Percentiles rank a stretch among this genome's conserved stretches.
phyloP scores from a whole-genome alignment of 208 protist species.

The Endotrypanum monterogeii region DNA sequence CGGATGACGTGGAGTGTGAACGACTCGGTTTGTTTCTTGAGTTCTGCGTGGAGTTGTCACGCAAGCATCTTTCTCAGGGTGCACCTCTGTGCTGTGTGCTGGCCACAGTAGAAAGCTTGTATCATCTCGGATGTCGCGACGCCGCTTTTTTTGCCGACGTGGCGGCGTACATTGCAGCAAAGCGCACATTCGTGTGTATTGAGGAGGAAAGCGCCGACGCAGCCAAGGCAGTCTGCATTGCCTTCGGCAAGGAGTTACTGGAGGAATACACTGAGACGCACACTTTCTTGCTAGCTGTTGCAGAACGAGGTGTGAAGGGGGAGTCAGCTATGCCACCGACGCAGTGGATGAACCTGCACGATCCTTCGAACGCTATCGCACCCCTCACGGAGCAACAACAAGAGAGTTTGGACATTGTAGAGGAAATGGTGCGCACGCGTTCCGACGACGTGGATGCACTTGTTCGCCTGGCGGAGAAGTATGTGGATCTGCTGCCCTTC shows the following conservation, averaged over 20 bases:
- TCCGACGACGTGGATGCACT: slow-evolving; percentile 49
- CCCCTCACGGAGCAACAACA: slow-evolving; percentile 64
- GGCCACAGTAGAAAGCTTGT: slow-evolving; percentile 42
- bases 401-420: slow-evolving; percentile 66
- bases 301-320: slow-evolving; percentile 31
- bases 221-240: slow-evolving; percentile 40
- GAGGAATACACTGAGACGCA: slow-evolving; percentile 42
- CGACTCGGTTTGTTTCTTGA: slow-evolving; percentile 41
- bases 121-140: slow-evolving; percentile 55
- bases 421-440: slow-evolving; percentile 70
- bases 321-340: slow-evolving; percentile 56
- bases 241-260: slow-evolving; percentile 62
- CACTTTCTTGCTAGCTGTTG: slow-evolving; percentile 53
- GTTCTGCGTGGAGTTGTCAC: slow-evolving; percentile 62
- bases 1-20: slow-evolving; percentile 35
- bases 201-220: slow-evolving; percentile 43
- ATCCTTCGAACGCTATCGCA: slow-evolving; percentile 55
- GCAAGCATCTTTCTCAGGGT: slow-evolving; percentile 43
- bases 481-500: slow-evolving; percentile 53
- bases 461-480: slow-evolving; percentile 48
- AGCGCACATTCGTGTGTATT: slow-evolving; percentile 23
- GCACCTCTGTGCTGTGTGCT: slow-evolving; percentile 53
- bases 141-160: slow-evolving; percentile 47
- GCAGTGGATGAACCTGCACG: slow-evolving; percentile 79
- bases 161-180: slow-evolving; percentile 51